These are phyloP conservation scores for Conticribra weissflogii DNA, from an alignment of 108 stramenopile species.

Conservation along the genomic window DNA sequence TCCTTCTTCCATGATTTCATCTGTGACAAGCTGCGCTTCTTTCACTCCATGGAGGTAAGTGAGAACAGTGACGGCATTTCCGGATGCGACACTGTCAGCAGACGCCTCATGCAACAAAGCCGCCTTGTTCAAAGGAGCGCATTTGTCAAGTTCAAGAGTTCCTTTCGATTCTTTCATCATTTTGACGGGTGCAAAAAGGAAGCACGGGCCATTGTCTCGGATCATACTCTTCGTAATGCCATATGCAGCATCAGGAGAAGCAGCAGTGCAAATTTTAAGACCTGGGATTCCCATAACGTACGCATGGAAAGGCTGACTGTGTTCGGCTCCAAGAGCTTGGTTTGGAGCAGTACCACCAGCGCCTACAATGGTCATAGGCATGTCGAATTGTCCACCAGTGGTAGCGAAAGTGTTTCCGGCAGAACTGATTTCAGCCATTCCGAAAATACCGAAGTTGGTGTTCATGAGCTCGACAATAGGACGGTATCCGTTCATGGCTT, in stretches of 20 bases:
- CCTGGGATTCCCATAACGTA: constrained; percentile 99
- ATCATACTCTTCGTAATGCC: constrained; percentile 98
- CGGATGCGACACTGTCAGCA: constrained; percentile 64
- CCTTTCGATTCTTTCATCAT: constrained; percentile 99
- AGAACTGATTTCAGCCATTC: constrained; percentile 96
- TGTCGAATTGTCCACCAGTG: constrained; percentile 97
- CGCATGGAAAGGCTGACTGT: constrained; percentile 98
- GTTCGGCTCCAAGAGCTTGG: constrained; percentile 97
- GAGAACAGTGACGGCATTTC: constrained; percentile 95
- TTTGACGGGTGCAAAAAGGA: constrained; percentile 97
- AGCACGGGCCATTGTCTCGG: constrained; percentile 97
- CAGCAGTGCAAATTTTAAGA: constrained; percentile 97
- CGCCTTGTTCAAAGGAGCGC: constrained; percentile 95
- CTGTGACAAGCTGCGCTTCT: constrained; percentile 84
- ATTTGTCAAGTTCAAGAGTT: constrained; percentile 84
- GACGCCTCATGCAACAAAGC: constrained; percentile 89
- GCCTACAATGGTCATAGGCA: constrained; percentile 99
- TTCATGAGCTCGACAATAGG: constrained; percentile 99
- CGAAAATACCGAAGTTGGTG: constrained; percentile 99
- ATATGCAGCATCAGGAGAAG: constrained; percentile 95
- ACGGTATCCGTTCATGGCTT: constrained; percentile 98
- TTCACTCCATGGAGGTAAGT: constrained; percentile 98
- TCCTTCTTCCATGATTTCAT: constrained; percentile 89
- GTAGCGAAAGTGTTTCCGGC: constrained; percentile 99
- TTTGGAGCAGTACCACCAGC: constrained; percentile 98